Evolutionary conservation across 257 asterid genomes (phyloP).

Genomic region (Phtheirospermum japonicum): DNA sequence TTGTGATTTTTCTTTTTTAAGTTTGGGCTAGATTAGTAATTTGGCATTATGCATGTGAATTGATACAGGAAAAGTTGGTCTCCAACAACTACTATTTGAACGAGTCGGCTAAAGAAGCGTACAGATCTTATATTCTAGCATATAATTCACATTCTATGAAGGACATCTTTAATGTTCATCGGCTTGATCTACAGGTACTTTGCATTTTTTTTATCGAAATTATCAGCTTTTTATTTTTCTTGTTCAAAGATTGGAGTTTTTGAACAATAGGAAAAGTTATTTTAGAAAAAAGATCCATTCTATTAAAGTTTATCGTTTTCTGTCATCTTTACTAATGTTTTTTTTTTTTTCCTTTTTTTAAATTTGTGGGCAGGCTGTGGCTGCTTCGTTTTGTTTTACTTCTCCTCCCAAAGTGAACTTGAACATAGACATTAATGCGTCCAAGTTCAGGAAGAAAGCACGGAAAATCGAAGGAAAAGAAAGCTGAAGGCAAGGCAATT

Average conservation of each 20-base stretch:
- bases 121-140: slow-evolving; percentile 78
- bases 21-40: background rate
- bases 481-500: background rate
- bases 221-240: background rate
- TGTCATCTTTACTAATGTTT: slow-evolving; percentile 9
- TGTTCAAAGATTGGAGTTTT: background rate
- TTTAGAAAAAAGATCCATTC: background rate
- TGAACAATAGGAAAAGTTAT: no score
- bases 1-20: background rate
- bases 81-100: slow-evolving; percentile 63
- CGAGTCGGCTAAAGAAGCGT: slow-evolving; percentile 92
- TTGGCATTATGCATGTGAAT: background rate
- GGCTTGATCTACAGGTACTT: slow-evolving; percentile 79
- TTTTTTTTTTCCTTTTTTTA: no score
- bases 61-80: slow-evolving; percentile 70
- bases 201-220: no score
- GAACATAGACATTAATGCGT: slow-evolving; percentile 73
- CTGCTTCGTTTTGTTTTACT: slow-evolving; percentile 80
- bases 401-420: slow-evolving; percentile 74
- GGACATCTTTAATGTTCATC: slow-evolving; percentile 81
- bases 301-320: background rate
- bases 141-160: slow-evolving; percentile 93
- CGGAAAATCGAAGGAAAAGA: slow-evolving; percentile 46
- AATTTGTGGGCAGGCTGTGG: slow-evolving; percentile 99
- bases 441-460: slow-evolving; percentile 64